phyloP scores from a whole-genome alignment of 495 filamentous ascomycete species.

The Aspergillus avenaceus region DNA sequence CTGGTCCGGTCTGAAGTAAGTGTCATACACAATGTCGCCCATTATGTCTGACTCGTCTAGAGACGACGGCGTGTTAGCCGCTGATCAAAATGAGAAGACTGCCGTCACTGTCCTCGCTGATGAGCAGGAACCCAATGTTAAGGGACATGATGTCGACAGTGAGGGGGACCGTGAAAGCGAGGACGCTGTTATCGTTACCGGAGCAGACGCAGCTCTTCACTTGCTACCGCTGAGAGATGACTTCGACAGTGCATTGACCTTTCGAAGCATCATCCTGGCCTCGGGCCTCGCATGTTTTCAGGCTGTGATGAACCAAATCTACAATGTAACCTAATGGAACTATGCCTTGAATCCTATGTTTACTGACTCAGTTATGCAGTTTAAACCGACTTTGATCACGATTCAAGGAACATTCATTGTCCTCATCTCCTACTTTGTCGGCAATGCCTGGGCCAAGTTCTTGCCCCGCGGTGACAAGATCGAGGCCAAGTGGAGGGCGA shows the following conservation, averaged over 20 bases:
- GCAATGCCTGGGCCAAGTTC: slow-evolving; percentile 36
- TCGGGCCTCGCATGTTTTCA: slow-evolving; percentile 42
- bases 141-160: slow-evolving; percentile 4
- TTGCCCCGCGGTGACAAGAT: slow-evolving; percentile 37
- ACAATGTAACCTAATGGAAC: slow-evolving; percentile 20
- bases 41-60: too few species aligned
- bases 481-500: slow-evolving; percentile 22
- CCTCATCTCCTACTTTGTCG: slow-evolving; percentile 32
- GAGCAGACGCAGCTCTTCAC: slow-evolving; percentile 25
- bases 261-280: slow-evolving; percentile 42
- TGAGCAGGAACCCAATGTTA: background rate
- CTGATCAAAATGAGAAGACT: slow-evolving; percentile 3
- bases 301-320: slow-evolving; percentile 47
- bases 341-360: background rate
- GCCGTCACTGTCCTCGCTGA: slow-evolving; percentile 1
- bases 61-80: too few species aligned
- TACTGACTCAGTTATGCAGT: slow-evolving; percentile 11
- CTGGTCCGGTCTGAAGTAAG: too few species aligned
- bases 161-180: too few species aligned
- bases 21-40: too few species aligned
- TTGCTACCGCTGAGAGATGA: slow-evolving; percentile 46
- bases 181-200: slow-evolving; percentile 24
- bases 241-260: slow-evolving; percentile 38
- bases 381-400: slow-evolving; percentile 26
- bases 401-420: slow-evolving; percentile 35